These are phyloP conservation scores for Haematococcus sp. DNA, from an alignment of 139 green algal species.

Conservation along the genomic window DNA sequence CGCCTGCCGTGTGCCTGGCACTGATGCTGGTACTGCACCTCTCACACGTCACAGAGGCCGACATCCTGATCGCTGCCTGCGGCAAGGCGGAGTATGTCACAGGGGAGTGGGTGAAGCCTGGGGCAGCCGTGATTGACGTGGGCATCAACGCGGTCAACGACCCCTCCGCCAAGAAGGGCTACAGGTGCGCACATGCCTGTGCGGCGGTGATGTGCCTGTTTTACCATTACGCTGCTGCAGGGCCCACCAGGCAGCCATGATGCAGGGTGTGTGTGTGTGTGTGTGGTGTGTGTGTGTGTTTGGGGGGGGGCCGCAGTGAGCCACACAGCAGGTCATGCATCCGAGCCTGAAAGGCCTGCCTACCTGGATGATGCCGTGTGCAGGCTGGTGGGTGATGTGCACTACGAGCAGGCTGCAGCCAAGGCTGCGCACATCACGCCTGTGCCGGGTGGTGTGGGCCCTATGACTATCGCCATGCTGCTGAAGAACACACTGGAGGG, in stretches of 20 bases:
- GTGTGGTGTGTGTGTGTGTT: no score
- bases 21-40: no score
- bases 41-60: constrained; percentile 51
- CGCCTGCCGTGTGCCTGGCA: no score
- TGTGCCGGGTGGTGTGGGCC: constrained; percentile 94
- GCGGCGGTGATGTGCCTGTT: no score
- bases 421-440: constrained; percentile 85
- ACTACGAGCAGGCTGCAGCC: constrained; percentile 58
- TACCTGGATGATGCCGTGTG: no score
- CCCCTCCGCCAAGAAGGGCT: constrained; percentile 53
- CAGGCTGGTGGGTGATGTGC: constrained; percentile 59
- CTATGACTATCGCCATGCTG: constrained; percentile 89
- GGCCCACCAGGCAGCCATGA: no score
- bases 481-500: constrained; percentile 55
- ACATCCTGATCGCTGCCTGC: constrained; percentile 90
- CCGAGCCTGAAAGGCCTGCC: no score
- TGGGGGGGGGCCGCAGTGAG: no score
- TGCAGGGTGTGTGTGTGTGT: background rate
- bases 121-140: constrained; percentile 92
- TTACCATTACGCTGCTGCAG: no score
- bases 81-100: constrained; percentile 79
- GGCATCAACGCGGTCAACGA: constrained; percentile 92
- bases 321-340: background rate
- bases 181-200: no score
- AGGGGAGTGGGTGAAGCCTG: constrained; percentile 93